Evolutionary conservation across 768 basidiomycete species (phyloP).

Genomic region (Cubamyces lactineus): DNA sequence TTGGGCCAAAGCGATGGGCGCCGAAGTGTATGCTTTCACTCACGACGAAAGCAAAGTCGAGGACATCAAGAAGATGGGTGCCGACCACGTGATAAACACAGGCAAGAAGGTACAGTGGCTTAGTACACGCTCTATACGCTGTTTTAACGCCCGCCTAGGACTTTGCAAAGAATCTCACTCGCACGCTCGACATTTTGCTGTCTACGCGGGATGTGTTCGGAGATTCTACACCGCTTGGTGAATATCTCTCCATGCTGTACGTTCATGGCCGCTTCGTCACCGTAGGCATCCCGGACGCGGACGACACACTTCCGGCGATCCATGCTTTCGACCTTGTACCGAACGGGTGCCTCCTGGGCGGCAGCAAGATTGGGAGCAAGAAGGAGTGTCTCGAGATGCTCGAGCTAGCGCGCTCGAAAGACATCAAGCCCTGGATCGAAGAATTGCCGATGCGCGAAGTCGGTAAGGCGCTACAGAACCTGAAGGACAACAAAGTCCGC

Average conservation of each 20-base stretch:
- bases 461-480: conserved; percentile 48
- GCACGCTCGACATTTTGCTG: conserved; percentile 57
- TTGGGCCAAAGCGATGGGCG: conserved; percentile 58
- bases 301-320: conserved; percentile 38
- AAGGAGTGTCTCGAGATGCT: conserved; percentile 63
- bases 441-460: conserved; percentile 51
- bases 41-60: conserved; percentile 55
- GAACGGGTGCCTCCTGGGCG: conserved; percentile 30
- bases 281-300: conserved; percentile 58
- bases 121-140: neutral
- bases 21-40: conserved; percentile 60
- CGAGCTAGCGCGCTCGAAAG: conserved; percentile 56
- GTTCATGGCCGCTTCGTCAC: conserved; percentile 59
- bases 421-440: conserved; percentile 48
- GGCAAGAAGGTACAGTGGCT: conserved; percentile 18
- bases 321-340: conserved; percentile 38
- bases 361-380: conserved; percentile 56
- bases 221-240: conserved; percentile 30
- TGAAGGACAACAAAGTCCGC: conserved; percentile 51
- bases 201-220: conserved; percentile 31
- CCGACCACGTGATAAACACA: conserved; percentile 55
- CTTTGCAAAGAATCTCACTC: conserved; percentile 40
- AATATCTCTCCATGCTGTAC: conserved; percentile 47
- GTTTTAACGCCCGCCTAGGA: conserved; percentile 30
- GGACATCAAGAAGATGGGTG: conserved; percentile 62